Evolutionary conservation across 2,329 filamentous ascomycete species (phyloP).

Genomic region (Exophiala xenobiotica): DNA sequence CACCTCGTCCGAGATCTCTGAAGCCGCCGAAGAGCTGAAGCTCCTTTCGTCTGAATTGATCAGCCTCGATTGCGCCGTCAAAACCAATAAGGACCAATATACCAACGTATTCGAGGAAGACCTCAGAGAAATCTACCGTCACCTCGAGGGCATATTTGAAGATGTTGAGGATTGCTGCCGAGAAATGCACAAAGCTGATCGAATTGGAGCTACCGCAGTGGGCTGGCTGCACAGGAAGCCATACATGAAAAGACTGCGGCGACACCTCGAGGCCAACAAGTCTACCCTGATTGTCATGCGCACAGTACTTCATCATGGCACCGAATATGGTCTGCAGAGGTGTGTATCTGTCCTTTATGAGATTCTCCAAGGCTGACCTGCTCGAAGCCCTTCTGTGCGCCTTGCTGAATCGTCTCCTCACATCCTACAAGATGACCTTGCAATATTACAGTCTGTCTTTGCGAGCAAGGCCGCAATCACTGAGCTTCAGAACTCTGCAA

Average conservation of each 20-base stretch:
- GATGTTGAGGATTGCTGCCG: conserved; percentile 29
- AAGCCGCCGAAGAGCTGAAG: conserved; percentile 22
- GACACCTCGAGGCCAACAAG: conserved; percentile 31
- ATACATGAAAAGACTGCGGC: conserved; percentile 28
- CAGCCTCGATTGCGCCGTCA: conserved; percentile 26
- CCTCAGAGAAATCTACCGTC: conserved; percentile 24
- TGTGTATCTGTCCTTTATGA: conserved; percentile 5
- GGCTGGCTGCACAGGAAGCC: conserved; percentile 29
- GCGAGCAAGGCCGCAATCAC: conserved; percentile 27
- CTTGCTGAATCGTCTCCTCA: conserved; percentile 27
- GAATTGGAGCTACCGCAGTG: conserved; percentile 14
- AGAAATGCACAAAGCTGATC: conserved; percentile 28
- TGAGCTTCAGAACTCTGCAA: conserved; percentile 21
- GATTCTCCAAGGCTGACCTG: conserved; percentile 3
- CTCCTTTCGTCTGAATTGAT: conserved; percentile 23
- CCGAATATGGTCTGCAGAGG: conserved; percentile 29
- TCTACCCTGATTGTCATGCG: conserved; percentile 31
- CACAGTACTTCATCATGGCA: conserved; percentile 31
- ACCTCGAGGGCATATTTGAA: conserved; percentile 28
- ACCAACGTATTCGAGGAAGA: conserved; percentile 30
- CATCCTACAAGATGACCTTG: conserved; percentile 27
- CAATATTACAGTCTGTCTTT: conserved; percentile 29
- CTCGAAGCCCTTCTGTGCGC: conserved; percentile 19
- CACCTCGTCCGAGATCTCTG: conserved; percentile 24
- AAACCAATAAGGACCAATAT: conserved; percentile 22